Conservation (phyloP, 2,329 filamentous ascomycete species). For the Sporothrix pallida region DNA sequence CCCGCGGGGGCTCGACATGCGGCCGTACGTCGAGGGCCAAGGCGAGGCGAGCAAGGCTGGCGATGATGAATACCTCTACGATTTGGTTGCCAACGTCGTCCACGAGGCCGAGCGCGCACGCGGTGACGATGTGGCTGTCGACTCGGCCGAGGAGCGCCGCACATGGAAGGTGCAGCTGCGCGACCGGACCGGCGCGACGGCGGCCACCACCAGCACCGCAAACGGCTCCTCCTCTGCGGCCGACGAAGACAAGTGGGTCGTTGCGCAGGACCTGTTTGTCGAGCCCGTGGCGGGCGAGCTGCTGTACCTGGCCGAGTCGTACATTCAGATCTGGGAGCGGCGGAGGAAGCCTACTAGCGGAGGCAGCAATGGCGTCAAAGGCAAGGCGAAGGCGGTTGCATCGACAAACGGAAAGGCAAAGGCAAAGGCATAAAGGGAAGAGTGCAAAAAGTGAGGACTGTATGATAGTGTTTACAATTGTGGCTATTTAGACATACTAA, state of each 20-base stretch:
- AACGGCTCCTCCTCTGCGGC: neutral
- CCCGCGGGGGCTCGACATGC: conserved; percentile 79
- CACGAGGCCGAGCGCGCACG: conserved; percentile 79
- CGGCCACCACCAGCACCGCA: neutral
- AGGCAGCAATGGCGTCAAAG: conserved; percentile 40
- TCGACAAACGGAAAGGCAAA: neutral
- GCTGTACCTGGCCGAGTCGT: conserved; percentile 90
- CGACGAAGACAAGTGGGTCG: conserved; percentile 72
- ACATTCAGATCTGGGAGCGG: conserved; percentile 95
- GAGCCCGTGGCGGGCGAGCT: conserved; percentile 88
- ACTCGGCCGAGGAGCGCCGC: conserved; percentile 83
- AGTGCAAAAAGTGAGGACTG: neutral
- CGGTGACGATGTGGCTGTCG: conserved; percentile 75
- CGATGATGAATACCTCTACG: conserved; percentile 93
- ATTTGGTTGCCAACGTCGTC: conserved; percentile 92
- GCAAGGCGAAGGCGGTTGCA: conserved; percentile 42
- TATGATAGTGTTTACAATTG: conserved; percentile 14
- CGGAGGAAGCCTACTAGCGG: conserved; percentile 53
- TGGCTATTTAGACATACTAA: conserved; percentile 31
- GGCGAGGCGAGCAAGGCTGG: conserved; percentile 57
- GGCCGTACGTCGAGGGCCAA: conserved; percentile 86
- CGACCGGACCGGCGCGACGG: conserved; percentile 67
- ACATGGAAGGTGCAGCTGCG: conserved; percentile 93
- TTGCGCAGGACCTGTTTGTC: conserved; percentile 92
- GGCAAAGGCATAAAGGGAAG: neutral